phyloP scores from a whole-genome alignment of 805 yeast genomes.

The Ogataea trehalophila region DNA sequence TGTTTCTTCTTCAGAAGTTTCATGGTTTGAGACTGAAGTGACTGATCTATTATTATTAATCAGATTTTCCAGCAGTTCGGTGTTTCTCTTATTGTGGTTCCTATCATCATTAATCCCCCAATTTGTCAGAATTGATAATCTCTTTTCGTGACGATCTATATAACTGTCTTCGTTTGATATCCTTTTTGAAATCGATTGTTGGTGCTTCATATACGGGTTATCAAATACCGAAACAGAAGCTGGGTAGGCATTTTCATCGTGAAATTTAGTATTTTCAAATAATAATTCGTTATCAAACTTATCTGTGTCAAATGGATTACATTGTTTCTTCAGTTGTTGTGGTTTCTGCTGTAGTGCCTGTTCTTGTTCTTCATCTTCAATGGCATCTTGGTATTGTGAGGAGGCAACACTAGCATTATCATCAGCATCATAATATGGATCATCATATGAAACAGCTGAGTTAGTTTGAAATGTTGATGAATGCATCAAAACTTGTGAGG shows the following conservation, averaged over 20 bases:
- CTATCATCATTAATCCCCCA: slow-evolving; percentile 9
- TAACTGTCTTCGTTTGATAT: neutral
- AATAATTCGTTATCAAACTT: neutral
- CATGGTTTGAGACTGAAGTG: neutral
- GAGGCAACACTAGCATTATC: slow-evolving; percentile 3
- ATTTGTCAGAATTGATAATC: slow-evolving; percentile 6
- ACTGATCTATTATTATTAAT: slow-evolving; percentile 3
- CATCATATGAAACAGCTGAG: neutral
- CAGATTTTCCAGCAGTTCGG: slow-evolving; percentile 8
- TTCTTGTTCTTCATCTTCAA: neutral
- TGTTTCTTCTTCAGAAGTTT: neutral
- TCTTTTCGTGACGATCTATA: slow-evolving; percentile 2
- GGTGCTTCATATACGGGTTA: slow-evolving; percentile 5
- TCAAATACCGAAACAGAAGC: slow-evolving; percentile 1
- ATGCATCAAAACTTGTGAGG: neutral
- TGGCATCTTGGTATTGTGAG: slow-evolving; percentile 1
- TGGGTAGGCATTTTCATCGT: neutral
- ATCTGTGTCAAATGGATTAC: no score
- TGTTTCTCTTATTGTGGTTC: slow-evolving; percentile 6
- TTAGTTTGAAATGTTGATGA: neutral
- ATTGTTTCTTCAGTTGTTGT: neutral
- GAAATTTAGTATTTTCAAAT: neutral
- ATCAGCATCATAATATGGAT: neutral
- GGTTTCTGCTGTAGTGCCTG: neutral
- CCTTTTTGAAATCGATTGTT: neutral